Conservation (phyloP, 306 rosid genomes). For the Fragaria vesca region DNA sequence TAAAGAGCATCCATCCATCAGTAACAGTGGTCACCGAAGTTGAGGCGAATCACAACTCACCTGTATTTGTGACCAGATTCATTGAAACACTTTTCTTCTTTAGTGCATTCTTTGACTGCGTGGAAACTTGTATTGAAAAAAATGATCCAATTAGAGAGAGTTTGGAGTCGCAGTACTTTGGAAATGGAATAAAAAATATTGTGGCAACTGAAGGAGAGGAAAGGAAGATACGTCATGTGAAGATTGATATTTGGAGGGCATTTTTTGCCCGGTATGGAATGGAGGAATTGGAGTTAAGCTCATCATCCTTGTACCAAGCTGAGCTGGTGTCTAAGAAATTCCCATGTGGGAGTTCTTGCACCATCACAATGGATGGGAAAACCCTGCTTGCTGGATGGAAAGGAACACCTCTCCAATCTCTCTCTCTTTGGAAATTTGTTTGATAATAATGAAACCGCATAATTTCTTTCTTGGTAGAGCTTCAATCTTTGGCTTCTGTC, state of each 20-base stretch:
- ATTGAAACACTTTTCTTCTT: conserved; percentile 58
- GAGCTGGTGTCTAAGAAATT: conserved; percentile 42
- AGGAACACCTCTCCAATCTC: conserved; percentile 60
- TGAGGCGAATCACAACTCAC: conserved; percentile 63
- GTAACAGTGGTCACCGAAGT: conserved; percentile 50
- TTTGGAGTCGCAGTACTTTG: conserved; percentile 42
- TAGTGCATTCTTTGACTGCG: conserved; percentile 55
- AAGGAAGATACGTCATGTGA: conserved; percentile 48
- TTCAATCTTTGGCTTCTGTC: not conserved
- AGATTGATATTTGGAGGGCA: conserved; percentile 66
- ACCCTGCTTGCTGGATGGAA: conserved; percentile 58
- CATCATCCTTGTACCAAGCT: conserved; percentile 52
- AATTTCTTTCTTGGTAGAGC: not conserved
- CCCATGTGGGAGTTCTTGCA: conserved; percentile 40
- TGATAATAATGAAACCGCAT: conserved; percentile 4
- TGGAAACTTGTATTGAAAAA: conserved; percentile 41
- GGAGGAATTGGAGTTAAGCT: conserved; percentile 55
- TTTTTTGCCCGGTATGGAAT: conserved; percentile 53
- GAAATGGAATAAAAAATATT: conserved; percentile 47
- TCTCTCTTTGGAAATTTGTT: conserved; percentile 62
- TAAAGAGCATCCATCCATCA: conserved; percentile 38
- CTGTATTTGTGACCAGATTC: conserved; percentile 56
- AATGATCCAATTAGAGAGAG: conserved; percentile 39
- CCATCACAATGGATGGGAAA: conserved; percentile 42
- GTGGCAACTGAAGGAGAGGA: conserved; percentile 58